Percentiles rank a stretch among this genome's conserved stretches.
These are phyloP conservation scores for Paramecium pentaurelia DNA, from an alignment of 73 alveolate genomes.

Conservation along the genomic window DNA sequence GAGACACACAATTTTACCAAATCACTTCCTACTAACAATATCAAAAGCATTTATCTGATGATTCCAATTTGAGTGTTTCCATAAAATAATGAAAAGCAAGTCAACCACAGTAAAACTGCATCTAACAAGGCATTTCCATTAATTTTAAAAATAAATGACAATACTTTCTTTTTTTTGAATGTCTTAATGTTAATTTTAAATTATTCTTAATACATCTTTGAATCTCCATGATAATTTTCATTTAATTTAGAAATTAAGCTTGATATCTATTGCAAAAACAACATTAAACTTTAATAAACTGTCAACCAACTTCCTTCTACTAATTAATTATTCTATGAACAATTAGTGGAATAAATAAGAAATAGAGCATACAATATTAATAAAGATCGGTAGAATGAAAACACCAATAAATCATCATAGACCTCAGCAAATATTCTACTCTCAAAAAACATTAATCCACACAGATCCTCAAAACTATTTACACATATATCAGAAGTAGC, in stretches of 20 bases:
- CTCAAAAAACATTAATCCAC: slow-evolving; percentile 13
- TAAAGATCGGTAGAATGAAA: slow-evolving; percentile 9
- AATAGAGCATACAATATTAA: not conserved
- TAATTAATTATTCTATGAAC: not conserved
- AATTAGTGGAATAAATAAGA: not conserved
- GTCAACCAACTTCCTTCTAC: slow-evolving; percentile 6
- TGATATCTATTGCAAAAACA: not conserved
- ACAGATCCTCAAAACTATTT: not conserved
- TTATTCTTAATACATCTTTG: not conserved
- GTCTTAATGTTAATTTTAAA: not conserved
- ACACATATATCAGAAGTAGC: slow-evolving; percentile 5
- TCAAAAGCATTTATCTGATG: not conserved
- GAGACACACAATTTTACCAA: not conserved
- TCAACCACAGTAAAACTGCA: not conserved
- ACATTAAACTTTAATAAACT: not conserved
- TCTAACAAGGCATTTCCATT: slow-evolving; percentile 35
- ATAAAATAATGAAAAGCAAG: not conserved
- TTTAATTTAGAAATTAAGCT: not conserved
- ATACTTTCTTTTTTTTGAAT: not conserved
- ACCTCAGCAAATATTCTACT: slow-evolving; percentile 35
- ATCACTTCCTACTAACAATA: slow-evolving; percentile 1
- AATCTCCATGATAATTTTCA: not conserved
- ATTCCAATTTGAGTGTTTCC: not conserved
- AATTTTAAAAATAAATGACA: not conserved
- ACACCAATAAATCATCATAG: slow-evolving; percentile 23